phyloP scores from a whole-genome alignment of 805 yeast genomes.

The Debaryomyces prosopidis region DNA sequence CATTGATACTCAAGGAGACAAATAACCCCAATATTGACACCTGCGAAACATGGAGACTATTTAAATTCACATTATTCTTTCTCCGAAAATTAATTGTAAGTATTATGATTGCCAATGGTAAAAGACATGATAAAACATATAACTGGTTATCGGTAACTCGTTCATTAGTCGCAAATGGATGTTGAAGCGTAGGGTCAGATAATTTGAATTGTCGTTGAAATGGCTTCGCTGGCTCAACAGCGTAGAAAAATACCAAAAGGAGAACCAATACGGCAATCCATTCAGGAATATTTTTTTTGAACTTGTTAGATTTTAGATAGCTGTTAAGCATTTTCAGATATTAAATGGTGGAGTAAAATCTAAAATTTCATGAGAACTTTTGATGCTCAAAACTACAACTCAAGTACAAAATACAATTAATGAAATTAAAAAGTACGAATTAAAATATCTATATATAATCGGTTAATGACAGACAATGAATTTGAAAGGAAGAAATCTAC shows the following conservation, averaged over 20 bases:
- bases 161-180: conserved; percentile 30
- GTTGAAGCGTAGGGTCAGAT: conserved; percentile 26
- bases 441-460: neutral
- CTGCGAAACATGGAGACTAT: conserved; percentile 26
- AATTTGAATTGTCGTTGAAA: conserved; percentile 28
- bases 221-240: conserved; percentile 25
- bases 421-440: neutral
- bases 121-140: conserved; percentile 24
- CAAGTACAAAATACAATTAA: neutral
- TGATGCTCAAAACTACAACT: neutral
- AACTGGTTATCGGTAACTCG: conserved; percentile 32
- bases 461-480: neutral
- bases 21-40: conserved; percentile 31
- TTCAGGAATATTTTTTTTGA: conserved; percentile 19
- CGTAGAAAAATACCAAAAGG: conserved; percentile 16
- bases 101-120: conserved; percentile 25
- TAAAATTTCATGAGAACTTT: neutral
- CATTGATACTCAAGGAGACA: conserved; percentile 27
- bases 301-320: conserved; percentile 5
- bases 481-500: neutral
- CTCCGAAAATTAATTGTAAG: conserved; percentile 5
- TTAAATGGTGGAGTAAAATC: neutral
- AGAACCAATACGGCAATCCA: conserved; percentile 23
- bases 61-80: neutral
- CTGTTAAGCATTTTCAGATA: conserved; percentile 6